Percentiles rank a stretch among this genome's conserved stretches.
phyloP scores from a whole-genome alignment of 805 yeast species.

The Schwanniomyces occidentalis region DNA sequence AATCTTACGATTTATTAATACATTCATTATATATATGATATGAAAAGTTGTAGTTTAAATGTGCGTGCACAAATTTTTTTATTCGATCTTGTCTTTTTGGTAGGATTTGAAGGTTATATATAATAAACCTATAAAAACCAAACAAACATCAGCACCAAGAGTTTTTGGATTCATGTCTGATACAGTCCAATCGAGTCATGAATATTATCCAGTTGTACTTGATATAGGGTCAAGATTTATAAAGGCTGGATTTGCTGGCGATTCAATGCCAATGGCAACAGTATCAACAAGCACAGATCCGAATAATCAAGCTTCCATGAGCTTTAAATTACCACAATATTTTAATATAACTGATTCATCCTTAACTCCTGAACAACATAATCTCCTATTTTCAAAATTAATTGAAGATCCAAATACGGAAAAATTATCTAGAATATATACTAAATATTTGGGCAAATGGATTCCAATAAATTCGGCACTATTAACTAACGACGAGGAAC shows the following conservation, averaged over 20 bases:
- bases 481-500: slow-evolving; percentile 4
- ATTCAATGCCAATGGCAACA: slow-evolving; percentile 14
- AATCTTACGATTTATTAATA: too few relatives aligned
- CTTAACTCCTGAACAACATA: slow-evolving; percentile 14
- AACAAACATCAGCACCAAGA: too few relatives aligned
- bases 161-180: slow-evolving; percentile 3
- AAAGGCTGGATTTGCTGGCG: slow-evolving; percentile 28
- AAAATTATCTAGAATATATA: slow-evolving; percentile 10
- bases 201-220: slow-evolving; percentile 16
- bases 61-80: too few relatives aligned
- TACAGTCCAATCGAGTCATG: slow-evolving; percentile 5
- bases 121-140: too few relatives aligned
- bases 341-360: slow-evolving; percentile 21
- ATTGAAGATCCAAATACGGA: background rate
- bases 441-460: slow-evolving; percentile 8
- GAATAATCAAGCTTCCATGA: too few relatives aligned
- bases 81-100: too few relatives aligned
- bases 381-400: slow-evolving; percentile 3
- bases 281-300: slow-evolving; percentile 4
- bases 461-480: slow-evolving; percentile 1
- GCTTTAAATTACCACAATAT: slow-evolving; percentile 16
- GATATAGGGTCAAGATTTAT: slow-evolving; percentile 19
- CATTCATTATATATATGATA: too few relatives aligned
- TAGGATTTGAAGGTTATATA: too few relatives aligned
- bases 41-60: too few relatives aligned